Evolutionary conservation across 495 filamentous ascomycete genomes (phyloP), one percentile per base, ranked within the genome.

Genomic region (Xylaria venustula): DNA sequence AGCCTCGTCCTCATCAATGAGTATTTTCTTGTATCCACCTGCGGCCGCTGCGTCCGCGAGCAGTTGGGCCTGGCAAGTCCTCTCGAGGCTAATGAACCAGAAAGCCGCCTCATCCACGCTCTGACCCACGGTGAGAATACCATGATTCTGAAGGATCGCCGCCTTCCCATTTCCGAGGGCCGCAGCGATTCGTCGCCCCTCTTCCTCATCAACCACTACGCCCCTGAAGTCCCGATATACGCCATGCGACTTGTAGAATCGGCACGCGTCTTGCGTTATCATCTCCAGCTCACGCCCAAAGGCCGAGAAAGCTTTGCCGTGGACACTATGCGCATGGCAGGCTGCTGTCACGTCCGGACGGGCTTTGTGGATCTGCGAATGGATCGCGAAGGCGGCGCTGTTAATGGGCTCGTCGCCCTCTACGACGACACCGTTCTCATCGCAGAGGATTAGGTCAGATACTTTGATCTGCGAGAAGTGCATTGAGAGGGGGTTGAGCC

Each of bases 41-140:
- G 79, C 81, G 1, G 86, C 86, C 1, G 85, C 85, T 1, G 85
- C 85, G 59, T 88, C 86, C 0, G 84, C 86, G 44, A 90, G 72
- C 25, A 90, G 72, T 66, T 90, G 87, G 8, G 84, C 83, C 45
- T 87, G 85, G 61, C 86, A 90, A 23, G 83, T 83, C 63, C 85
- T 79, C 55, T 90, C 87, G 22, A 90, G 72, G 63, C 82, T 85
- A 20, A 85, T 76, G 63, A 88, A 89, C 75, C 87, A 86, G 63
- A 87, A 88, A 1, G 85, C 87, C 0, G 86, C 87, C 62, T 86
- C 86, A 58, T 88, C 87, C 14, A 90, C 83, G 9, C 80, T 87
- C 11, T 75, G 73, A 5, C 87, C 86, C 0, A 87, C 84, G 17
- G 87, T 88, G 14, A 88, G 67, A 23, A 89, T 73, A 0, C 86